A percentile compares a stretch with the other conserved stretches of the same genome.
Evolutionary conservation across 345 rosid species (phyloP).

Genomic region (Erysimum cheiranthoides): DNA sequence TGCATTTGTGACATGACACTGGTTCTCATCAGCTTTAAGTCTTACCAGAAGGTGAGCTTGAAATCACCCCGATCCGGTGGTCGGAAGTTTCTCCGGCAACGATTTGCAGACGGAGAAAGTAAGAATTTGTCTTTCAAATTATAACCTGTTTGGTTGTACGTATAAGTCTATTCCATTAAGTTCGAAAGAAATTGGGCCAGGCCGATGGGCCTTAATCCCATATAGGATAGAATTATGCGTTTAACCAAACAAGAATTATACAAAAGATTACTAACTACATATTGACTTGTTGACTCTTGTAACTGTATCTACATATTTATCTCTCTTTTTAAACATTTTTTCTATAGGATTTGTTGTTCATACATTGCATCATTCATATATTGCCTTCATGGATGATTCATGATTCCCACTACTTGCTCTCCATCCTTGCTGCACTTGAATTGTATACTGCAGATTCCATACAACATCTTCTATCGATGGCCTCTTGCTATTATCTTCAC

Average conservation of each 20-base stretch:
- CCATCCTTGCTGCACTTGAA: conserved; percentile 92
- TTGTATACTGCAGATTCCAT: conserved; percentile 89
- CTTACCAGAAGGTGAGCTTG: conserved; percentile 25
- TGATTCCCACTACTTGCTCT: conserved; percentile 68
- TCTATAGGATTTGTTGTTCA: no score
- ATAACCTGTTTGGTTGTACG: conserved; percentile 26
- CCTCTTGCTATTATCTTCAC: conserved; percentile 55
- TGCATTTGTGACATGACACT: conserved; percentile 40
- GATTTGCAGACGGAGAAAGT: background rate
- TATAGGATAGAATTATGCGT: background rate
- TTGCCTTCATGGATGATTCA: conserved; percentile 43
- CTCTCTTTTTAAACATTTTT: background rate
- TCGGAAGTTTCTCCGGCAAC: conserved; percentile 30
- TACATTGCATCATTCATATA: conserved; percentile 10
- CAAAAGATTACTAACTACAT: conserved; percentile 9
- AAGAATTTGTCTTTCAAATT: background rate
- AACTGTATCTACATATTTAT: background rate
- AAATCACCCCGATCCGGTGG: conserved; percentile 18
- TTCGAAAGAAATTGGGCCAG: background rate
- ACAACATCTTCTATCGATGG: conserved; percentile 89
- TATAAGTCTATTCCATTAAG: background rate
- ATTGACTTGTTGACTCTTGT: conserved; percentile 11
- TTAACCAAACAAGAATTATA: background rate
- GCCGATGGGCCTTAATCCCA: conserved; percentile 22
- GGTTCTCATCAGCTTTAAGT: conserved; percentile 32